Base-by-base conservation (phyloP, 78 protist species). In the Dictyostelium purpureum region DNA sequence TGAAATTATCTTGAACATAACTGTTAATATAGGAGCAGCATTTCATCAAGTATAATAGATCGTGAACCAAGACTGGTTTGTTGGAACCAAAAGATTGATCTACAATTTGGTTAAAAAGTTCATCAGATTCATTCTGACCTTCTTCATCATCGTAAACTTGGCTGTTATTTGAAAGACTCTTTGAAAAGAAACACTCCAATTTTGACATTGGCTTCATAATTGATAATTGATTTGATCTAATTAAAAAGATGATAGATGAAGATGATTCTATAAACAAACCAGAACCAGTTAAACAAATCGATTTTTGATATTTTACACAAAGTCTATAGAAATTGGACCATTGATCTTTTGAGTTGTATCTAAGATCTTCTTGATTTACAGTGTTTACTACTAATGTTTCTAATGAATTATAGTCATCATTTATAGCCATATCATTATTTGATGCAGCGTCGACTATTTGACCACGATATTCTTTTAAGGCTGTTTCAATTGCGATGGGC, bases 131-230 rank as follows among this genome's bases (percentile, higher is more conserved):
- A 57, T 26, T 57, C 21, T n/a, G 21, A 57, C 66, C n/a, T n/a
- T n/a, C n/a, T n/a, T n/a, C n/a, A n/a, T n/a, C n/a, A n/a, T n/a
- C n/a, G n/a, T n/a, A n/a, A n/a, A n/a, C n/a, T n/a, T 47, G 52
- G 12, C 3, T 24, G 65, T 56, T 40, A 65, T 37, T 65, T 26
- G 6, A 7, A 65, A 31, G 24, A n/a, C 49, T n/a, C 16, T 3
- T 65, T 65, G 74, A 38, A 69, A n/a, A 79, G 21, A 79, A 61
- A 45, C 51, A 26, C n/a, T 79, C 88, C 10, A 45, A n/a, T 45
- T n/a, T 40, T 26, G 77, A 24, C 77, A 67, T 54, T 82, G 79
- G 80, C 28, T 82, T 82, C 90, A 85, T 85, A 59, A 85, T 31
- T 42, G 92, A 85, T 43, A 52, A 61, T 45, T 73, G 51, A 52